Conservation (phyloP, 768 basidiomycete genomes). For the Leucosporidium scottii region DNA sequence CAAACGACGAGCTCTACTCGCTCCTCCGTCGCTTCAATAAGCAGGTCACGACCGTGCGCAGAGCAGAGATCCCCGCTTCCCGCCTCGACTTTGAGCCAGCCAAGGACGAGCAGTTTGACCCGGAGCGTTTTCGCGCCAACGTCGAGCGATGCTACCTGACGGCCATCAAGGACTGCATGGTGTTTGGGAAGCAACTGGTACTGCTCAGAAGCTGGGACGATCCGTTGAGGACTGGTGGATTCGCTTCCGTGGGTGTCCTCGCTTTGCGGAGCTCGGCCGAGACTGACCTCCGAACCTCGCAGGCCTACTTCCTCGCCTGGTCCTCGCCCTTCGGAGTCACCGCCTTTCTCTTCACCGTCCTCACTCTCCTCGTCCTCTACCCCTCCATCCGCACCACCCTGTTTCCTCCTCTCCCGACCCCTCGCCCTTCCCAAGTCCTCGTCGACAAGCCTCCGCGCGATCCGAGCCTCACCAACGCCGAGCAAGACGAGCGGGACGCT, state of each 20-base stretch:
- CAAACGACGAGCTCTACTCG: conserved; percentile 1
- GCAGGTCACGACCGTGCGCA: neutral
- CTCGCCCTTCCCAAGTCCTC: neutral
- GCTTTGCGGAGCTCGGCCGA: neutral
- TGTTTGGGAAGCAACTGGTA: neutral
- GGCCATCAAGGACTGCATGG: neutral
- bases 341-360: neutral
- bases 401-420: conserved; percentile 1
- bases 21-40: conserved; percentile 2
- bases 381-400: neutral
- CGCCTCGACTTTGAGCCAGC: neutral
- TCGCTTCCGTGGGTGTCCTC: neutral
- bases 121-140: neutral
- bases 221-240: neutral
- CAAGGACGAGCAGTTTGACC: neutral
- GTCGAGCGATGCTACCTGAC: neutral
- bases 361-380: neutral
- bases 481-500: neutral
- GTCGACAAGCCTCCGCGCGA: neutral
- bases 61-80: neutral
- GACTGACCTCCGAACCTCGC: neutral
- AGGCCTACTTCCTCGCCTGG: conserved; percentile 2
- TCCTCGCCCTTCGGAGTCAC: neutral
- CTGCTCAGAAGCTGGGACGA: conserved; percentile 1
- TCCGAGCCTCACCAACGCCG: neutral